These are phyloP conservation scores for Populus nigra DNA, from an alignment of 345 rosid species.

Conservation along the genomic window DNA sequence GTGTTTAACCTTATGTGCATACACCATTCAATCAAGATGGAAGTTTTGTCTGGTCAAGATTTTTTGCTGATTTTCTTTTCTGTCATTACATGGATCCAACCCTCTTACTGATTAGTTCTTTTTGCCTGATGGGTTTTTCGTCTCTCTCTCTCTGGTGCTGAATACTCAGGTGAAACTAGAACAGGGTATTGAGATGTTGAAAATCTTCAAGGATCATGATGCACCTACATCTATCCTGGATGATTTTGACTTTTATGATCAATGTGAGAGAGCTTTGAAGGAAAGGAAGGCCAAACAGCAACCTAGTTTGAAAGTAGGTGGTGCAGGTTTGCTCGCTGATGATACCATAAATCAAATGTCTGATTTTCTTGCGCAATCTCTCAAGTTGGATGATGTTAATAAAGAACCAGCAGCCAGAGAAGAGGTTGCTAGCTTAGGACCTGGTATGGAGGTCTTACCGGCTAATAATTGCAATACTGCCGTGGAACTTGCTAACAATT, in stretches of 20 bases:
- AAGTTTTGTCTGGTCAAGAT: not conserved
- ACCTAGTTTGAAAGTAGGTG: slow-evolving; percentile 17
- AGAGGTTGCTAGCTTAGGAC: not conserved
- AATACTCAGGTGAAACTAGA: slow-evolving; percentile 53
- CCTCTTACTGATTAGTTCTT: not conserved
- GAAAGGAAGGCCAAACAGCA: slow-evolving; percentile 44
- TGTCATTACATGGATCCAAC: not conserved
- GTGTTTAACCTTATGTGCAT: not conserved
- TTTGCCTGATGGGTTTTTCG: not conserved
- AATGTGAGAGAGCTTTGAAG: slow-evolving; percentile 47
- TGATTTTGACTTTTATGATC: slow-evolving; percentile 61
- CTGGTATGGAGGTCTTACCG: not conserved
- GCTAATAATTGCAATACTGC: not conserved
- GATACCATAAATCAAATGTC: slow-evolving; percentile 42
- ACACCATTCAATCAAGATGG: not conserved
- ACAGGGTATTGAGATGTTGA: slow-evolving; percentile 67
- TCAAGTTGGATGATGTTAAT: slow-evolving; percentile 16
- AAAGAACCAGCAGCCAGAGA: slow-evolving; percentile 6
- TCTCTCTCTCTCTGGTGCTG: not conserved
- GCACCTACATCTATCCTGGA: slow-evolving; percentile 53
- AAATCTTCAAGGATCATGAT: slow-evolving; percentile 59
- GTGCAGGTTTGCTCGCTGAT: slow-evolving; percentile 20
- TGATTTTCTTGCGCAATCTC: slow-evolving; percentile 31
- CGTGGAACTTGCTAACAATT: not conserved
- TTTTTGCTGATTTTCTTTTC: slow-evolving; percentile 1